A percentile compares a stretch with the other conserved stretches of the same genome.
These are phyloP conservation scores for Aspergillus viridinutans DNA, from an alignment of 2,329 filamentous ascomycete genomes.

Conservation along the genomic window DNA sequence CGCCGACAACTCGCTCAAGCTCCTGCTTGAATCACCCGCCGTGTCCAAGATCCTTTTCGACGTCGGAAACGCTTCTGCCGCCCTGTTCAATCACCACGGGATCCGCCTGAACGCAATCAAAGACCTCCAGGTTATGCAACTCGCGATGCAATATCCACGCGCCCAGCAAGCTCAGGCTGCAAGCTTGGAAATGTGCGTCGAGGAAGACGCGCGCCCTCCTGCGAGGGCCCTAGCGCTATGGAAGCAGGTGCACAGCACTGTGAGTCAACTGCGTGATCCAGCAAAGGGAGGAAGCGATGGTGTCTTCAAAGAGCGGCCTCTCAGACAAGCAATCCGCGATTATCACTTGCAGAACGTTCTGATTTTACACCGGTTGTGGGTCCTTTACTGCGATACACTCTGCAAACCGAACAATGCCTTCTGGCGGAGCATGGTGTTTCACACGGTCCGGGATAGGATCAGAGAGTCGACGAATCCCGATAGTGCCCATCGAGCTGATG, in stretches of 20 bases:
- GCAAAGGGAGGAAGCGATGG: constrained; percentile 43
- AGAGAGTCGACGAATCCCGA: not conserved
- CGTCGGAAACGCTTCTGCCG: constrained; percentile 56
- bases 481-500: not conserved
- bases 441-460: not conserved
- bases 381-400: not conserved
- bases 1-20: constrained; percentile 26
- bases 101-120: constrained; percentile 44
- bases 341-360: constrained; percentile 50
- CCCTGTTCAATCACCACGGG: constrained; percentile 45
- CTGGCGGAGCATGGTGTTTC: not conserved
- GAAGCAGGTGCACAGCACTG: not conserved
- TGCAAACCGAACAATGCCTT: not conserved
- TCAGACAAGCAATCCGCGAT: constrained; percentile 33
- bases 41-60: constrained; percentile 56
- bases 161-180: constrained; percentile 17
- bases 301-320: constrained; percentile 47
- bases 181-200: constrained; percentile 40
- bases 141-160: constrained; percentile 30
- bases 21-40: constrained; percentile 42
- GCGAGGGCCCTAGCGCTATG: not conserved
- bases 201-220: constrained; percentile 14
- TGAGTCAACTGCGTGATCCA: not conserved
- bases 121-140: constrained; percentile 57
- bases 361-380: constrained; percentile 1